Conservation (phyloP, 306 rosid species). For the Prinsepia uniflora region DNA sequence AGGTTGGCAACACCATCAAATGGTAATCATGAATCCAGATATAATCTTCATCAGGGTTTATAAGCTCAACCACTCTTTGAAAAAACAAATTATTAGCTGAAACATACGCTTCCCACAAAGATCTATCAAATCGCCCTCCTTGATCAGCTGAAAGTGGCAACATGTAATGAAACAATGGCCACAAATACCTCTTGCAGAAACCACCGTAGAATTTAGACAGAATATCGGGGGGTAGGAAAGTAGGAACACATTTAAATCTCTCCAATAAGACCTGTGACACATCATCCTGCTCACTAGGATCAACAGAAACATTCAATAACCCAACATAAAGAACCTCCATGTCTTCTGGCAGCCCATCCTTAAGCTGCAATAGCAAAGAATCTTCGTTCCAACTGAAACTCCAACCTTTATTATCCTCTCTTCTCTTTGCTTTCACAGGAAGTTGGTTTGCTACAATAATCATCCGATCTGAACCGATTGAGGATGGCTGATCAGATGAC, state of each 20-base stretch:
- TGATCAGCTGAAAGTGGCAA: slow-evolving; percentile 61
- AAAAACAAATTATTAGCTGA: slow-evolving; percentile 65
- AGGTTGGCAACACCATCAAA: slow-evolving; percentile 78
- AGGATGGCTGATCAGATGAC: slow-evolving; percentile 61
- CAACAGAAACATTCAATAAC: slow-evolving; percentile 54
- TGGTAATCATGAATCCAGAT: slow-evolving; percentile 89
- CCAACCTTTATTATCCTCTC: slow-evolving; percentile 62
- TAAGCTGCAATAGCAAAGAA: slow-evolving; percentile 68
- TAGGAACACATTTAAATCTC: slow-evolving; percentile 62
- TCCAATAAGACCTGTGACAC: slow-evolving; percentile 62
- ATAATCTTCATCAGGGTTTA: slow-evolving; percentile 76
- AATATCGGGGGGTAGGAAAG: slow-evolving; percentile 58
- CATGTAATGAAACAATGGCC: slow-evolving; percentile 89
- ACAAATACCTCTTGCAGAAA: slow-evolving; percentile 71
- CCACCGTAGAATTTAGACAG: slow-evolving; percentile 67
- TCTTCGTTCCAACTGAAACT: slow-evolving; percentile 78
- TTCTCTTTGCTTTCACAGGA: slow-evolving; percentile 62
- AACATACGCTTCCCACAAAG: slow-evolving; percentile 75
- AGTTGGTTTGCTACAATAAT: slow-evolving; percentile 80
- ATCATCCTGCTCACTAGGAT: slow-evolving; percentile 60
- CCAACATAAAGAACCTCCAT: slow-evolving; percentile 75
- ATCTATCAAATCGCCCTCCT: slow-evolving; percentile 59
- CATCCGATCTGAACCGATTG: slow-evolving; percentile 50
- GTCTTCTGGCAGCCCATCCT: slow-evolving; percentile 73
- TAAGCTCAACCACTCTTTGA: slow-evolving; percentile 66